These are phyloP conservation scores for Ichthyophthirius multifiliis DNA, from an alignment of 169 alveolate species.

Conservation along the genomic window DNA sequence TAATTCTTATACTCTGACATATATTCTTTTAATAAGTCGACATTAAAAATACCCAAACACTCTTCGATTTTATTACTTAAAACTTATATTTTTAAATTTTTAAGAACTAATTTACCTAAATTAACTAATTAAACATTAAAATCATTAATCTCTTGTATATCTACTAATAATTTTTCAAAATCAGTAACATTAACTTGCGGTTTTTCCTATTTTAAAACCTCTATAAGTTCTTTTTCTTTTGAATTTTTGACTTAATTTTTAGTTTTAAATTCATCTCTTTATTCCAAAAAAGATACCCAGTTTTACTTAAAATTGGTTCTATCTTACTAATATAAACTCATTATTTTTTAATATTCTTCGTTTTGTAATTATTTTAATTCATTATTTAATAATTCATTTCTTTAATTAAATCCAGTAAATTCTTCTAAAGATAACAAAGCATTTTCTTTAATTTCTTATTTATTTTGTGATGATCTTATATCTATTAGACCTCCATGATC, in stretches of 20 bases:
- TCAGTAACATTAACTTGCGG: slow-evolving; percentile 14
- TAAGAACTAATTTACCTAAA: slow-evolving; percentile 9
- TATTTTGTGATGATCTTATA: slow-evolving; percentile 58
- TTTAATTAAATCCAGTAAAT: slow-evolving; percentile 40
- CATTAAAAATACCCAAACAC: slow-evolving; percentile 19
- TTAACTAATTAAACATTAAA: slow-evolving; percentile 4
- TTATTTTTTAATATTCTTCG: slow-evolving; percentile 49
- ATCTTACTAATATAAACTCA: slow-evolving; percentile 40
- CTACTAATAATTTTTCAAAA: slow-evolving; percentile 32
- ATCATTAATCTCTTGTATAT: slow-evolving; percentile 15
- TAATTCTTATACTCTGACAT: slow-evolving; percentile 9
- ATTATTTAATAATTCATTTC: slow-evolving; percentile 55
- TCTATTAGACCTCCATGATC: slow-evolving; percentile 48
- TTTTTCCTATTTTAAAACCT: slow-evolving; percentile 29
- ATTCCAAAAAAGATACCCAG: slow-evolving; percentile 20
- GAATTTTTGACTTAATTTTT: background rate
- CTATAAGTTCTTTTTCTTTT: slow-evolving; percentile 20
- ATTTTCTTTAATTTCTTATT: slow-evolving; percentile 51
- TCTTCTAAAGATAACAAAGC: slow-evolving; percentile 56
- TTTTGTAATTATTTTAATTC: slow-evolving; percentile 54
- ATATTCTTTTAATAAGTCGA: slow-evolving; percentile 23
- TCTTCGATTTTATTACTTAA: slow-evolving; percentile 21
- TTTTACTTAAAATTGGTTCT: slow-evolving; percentile 45
- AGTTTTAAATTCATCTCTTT: slow-evolving; percentile 40
- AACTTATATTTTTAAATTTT: slow-evolving; percentile 18